Conservation (phyloP, 1,139 yeast genomes). For the Yamadazyma pseudoaaseri region DNA sequence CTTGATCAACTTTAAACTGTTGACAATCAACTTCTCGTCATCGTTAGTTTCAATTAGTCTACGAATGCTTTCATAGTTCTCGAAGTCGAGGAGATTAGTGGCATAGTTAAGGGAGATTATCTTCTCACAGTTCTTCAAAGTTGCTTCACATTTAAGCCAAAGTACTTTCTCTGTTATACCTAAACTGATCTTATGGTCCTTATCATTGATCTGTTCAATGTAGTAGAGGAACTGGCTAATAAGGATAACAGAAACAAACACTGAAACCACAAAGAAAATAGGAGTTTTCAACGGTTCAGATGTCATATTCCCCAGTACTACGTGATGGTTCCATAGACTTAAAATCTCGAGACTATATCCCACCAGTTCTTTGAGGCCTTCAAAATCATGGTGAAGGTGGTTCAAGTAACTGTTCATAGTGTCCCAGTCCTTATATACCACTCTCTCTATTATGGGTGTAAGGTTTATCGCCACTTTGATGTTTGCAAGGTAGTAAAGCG, state of each 20-base stretch:
- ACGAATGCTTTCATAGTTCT: slow-evolving; percentile 33
- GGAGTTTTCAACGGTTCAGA: slow-evolving; percentile 70
- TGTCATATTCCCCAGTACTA: slow-evolving; percentile 59
- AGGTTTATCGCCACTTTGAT: slow-evolving; percentile 59
- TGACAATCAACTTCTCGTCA: slow-evolving; percentile 16
- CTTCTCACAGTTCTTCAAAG: slow-evolving; percentile 56
- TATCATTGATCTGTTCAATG: slow-evolving; percentile 40
- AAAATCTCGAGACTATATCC: slow-evolving; percentile 57
- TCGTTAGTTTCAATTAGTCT: slow-evolving; percentile 19
- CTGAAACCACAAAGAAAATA: slow-evolving; percentile 67
- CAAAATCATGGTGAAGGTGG: slow-evolving; percentile 44
- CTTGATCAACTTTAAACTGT: slow-evolving; percentile 17
- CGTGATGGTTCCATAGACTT: slow-evolving; percentile 68
- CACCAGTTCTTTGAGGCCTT: slow-evolving; percentile 58
- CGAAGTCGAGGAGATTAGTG: slow-evolving; percentile 13
- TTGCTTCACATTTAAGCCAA: slow-evolving; percentile 51
- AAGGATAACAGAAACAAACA: slow-evolving; percentile 58
- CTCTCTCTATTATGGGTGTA: slow-evolving; percentile 54
- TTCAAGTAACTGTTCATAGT: slow-evolving; percentile 57
- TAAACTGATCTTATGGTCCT: slow-evolving; percentile 16
- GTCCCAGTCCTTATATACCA: slow-evolving; percentile 64
- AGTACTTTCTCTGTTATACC: slow-evolving; percentile 42
- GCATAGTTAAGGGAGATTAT: slow-evolving; percentile 14
- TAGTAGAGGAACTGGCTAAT: slow-evolving; percentile 59
- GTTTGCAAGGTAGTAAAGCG: slow-evolving; percentile 61